Percentiles rank a stretch among this genome's conserved stretches.
Conservation (phyloP, 306 rosid genomes). For the Pterocarpus santalinus region DNA sequence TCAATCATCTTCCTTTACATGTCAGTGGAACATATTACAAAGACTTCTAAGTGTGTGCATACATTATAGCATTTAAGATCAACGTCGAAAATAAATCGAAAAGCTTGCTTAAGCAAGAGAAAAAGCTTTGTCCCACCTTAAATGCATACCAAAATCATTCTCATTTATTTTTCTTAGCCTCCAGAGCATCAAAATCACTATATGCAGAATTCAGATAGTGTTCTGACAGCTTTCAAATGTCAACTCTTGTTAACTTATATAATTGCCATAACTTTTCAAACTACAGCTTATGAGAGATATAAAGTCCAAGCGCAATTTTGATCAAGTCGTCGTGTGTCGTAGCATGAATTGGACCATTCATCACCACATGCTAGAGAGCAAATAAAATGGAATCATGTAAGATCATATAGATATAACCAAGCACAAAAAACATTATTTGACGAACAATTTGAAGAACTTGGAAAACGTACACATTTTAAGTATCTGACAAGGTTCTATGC, state of each 20-base stretch:
- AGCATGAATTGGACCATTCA: background rate
- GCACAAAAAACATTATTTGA: background rate
- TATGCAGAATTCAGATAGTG: background rate
- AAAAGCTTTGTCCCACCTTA: background rate
- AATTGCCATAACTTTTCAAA: background rate
- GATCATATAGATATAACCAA: background rate
- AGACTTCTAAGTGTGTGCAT: background rate
- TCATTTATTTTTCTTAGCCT: background rate
- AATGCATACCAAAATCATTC: background rate
- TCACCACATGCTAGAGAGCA: background rate
- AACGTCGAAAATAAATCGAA: background rate
- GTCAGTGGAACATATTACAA: background rate
- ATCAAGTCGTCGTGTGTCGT: background rate
- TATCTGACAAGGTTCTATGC: too few species aligned
- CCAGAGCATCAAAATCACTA: constrained; percentile 3
- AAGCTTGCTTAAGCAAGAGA: background rate
- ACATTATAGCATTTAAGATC: background rate
- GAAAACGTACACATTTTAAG: background rate
- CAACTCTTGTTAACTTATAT: background rate
- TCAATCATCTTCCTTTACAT: background rate
- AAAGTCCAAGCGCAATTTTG: background rate
- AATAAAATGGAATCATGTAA: background rate
- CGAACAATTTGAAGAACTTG: background rate
- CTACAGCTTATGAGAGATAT: background rate
- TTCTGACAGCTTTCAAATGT: background rate